Evolutionary conservation across 768 basidiomycete species (phyloP), one percentile per base, ranked within the genome.

Genomic region (Hemileccinum impolitum): DNA sequence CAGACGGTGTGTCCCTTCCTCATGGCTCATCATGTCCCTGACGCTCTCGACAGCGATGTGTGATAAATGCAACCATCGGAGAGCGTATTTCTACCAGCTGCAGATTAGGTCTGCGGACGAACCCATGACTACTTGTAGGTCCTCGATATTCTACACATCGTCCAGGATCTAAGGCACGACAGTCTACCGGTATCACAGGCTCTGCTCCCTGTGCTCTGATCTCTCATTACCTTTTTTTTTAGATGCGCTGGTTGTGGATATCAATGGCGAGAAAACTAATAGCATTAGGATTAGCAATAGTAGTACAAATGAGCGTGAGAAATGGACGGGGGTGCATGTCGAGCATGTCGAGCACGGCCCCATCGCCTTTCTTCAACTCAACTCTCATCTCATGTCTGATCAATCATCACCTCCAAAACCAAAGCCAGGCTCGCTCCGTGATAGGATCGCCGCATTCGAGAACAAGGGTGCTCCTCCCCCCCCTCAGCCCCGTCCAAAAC

Each of bases 91-190:
- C 71, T 90, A 94, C 64, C 94, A 97, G 72, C 74, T 98, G 13
- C 96, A 99, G 66, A 99, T 97, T 53, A 74, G 95, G 39, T 94
- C 90, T 57, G 91, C 90, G 0, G 91, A 93, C 62, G 91, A 94
- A 61, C 90, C 89, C 14, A 93, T 92, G 90, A 92, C 88, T 21
- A 58, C 55, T 7, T 64, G 63, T 67, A 38, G 54, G 63, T 51
- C 50, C 49, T 21, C 41, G 19, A 18, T 7, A 30, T 3, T 12
- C 28, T 8, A 30, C 28, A 8, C 28, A 19, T 34, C 39, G 17
- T 21, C 42, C 36, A 26, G 4, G 13, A 19, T 49, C 57, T 57
- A 6, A 63, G 15, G 4, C 2, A 4, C 35, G 1, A 25, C 39
- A 86, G 84, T 86, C 67, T 86, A 85, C 64, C 77, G 84, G 82